Evolutionary conservation across 371 early-diverging fungal species (phyloP), one percentile per base, ranked within the genome.

Genomic region (Mycotypha africana): DNA sequence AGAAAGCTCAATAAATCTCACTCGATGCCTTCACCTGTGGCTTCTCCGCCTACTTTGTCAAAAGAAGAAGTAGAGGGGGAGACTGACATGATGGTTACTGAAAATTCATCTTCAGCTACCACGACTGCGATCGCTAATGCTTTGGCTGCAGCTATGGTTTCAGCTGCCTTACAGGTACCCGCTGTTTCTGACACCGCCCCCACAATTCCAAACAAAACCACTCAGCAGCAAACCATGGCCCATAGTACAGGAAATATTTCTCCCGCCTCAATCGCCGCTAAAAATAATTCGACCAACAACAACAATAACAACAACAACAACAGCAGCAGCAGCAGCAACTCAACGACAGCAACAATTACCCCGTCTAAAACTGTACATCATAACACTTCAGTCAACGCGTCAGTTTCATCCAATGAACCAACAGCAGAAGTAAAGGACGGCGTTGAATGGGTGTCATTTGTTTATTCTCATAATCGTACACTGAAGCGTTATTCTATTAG

Each of bases 391-490:
- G 25, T 47, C 11, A 17, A 40, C 31, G 24, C 44, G 16, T 21
- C 47, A 16, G 44, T 44, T 7, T 42, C 54, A 12, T 38, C 50
- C 19, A 53, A 58, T 22, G 73, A 74, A 41, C 76, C 77, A 9
- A 55, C 66, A 7, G 65, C 72, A 21, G 74, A 73, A 46, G 51
- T 67, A 2, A 62, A 61, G 16, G 74, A 85, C 45, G 84, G 81
- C 12, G 66, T 85, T n/a, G 84, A 85, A 52, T 88, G 81, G 79
- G 74, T 88, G 23, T 71, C 70, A 20, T 86, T 88, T 65, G 69
- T 69, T 3, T 88, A 88, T 53, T 80, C 85, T 22, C 70, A 76
- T 30, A 79, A 81, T 48, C 80, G 86, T 21, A 58, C 58, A 21
- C 55, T 76, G 1, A 77, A 79, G 42, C 78, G 85, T 40, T 92